Conservation (phyloP, 192 early-diverging fungal species). For the Linnemannia elongata region DNA sequence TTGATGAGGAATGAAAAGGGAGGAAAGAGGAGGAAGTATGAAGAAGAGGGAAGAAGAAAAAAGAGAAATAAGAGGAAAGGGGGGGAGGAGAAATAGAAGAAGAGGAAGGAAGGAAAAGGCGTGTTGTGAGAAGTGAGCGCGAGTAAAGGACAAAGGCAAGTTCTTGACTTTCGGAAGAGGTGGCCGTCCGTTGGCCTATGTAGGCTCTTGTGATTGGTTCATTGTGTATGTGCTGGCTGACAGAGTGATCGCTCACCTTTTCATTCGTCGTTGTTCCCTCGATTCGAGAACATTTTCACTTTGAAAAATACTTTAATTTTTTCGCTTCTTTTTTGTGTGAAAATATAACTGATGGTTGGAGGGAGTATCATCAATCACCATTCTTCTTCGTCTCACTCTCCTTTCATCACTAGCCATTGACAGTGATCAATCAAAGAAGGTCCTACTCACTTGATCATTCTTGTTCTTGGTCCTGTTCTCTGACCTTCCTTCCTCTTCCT, state of each 20-base stretch:
- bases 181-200: slow-evolving; percentile 3
- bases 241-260: not conserved
- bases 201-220: slow-evolving; percentile 9
- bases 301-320: not conserved
- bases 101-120: not conserved
- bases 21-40: not conserved
- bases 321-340: not conserved
- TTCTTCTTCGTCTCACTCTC: not conserved
- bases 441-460: not conserved
- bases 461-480: not conserved
- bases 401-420: not conserved
- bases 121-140: not conserved
- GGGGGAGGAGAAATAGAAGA: not conserved
- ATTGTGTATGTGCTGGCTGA: not conserved
- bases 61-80: not conserved
- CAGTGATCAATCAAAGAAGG: not conserved
- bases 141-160: not conserved
- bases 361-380: not conserved
- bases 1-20: slow-evolving; percentile 1
- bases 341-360: not conserved
- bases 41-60: not conserved
- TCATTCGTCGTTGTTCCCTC: no score
- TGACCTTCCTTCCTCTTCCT: not conserved
- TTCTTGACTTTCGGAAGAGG: not conserved
- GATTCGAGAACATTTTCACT: slow-evolving; percentile 1